phyloP scores from a whole-genome alignment of 78 protist genomes.

The Dictyostelium firmibasis region DNA sequence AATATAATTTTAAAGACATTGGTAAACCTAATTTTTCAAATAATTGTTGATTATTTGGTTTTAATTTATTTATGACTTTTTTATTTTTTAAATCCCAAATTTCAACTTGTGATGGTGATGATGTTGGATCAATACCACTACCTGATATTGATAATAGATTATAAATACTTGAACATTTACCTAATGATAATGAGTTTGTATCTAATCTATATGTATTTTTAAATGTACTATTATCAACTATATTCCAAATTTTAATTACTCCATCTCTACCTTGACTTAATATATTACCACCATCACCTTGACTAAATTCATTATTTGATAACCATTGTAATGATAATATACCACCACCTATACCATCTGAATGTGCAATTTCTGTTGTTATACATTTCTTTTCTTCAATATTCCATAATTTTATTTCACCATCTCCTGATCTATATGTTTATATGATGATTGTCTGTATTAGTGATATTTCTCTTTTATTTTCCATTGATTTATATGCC shows the following conservation, averaged over 20 bases:
- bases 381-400: slow-evolving; percentile 68
- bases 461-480: background rate
- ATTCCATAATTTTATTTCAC: slow-evolving; percentile 58
- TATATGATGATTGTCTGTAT: no score
- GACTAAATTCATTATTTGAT: background rate
- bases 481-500: no score
- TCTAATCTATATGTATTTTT: background rate
- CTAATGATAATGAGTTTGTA: slow-evolving; percentile 46
- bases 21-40: slow-evolving; percentile 20
- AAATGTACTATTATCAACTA: background rate
- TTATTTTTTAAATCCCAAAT: background rate
- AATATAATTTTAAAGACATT: background rate
- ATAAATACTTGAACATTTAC: slow-evolving; percentile 5
- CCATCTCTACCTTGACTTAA: slow-evolving; percentile 70
- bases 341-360: slow-evolving; percentile 58
- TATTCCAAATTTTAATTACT: slow-evolving; percentile 35
- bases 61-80: background rate
- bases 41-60: slow-evolving; percentile 13
- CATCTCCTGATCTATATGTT: slow-evolving; percentile 52
- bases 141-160: background rate
- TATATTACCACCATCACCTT: background rate
- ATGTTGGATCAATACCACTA: background rate
- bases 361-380: background rate
- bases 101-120: slow-evolving; percentile 48
- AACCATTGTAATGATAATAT: slow-evolving; percentile 41